These are phyloP conservation scores for Leccinum sublutescens DNA, from an alignment of 768 basidiomycete species.

Conservation along the genomic window DNA sequence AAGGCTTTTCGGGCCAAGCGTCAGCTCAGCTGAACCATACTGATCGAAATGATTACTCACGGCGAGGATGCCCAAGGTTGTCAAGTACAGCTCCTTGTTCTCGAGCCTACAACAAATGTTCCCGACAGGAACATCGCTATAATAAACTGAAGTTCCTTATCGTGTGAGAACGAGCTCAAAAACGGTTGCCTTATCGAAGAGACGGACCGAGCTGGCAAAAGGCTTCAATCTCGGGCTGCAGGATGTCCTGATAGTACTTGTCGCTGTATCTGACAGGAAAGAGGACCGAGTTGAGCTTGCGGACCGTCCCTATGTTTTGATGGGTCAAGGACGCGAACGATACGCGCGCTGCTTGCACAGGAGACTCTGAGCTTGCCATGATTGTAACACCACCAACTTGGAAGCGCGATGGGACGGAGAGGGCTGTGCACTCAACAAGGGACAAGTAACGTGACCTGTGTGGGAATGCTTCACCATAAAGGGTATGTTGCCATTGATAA, in stretches of 20 bases:
- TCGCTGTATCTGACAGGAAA: conserved; percentile 90
- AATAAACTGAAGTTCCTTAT: conserved; percentile 62
- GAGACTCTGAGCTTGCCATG: conserved; percentile 26
- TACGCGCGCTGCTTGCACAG: conserved; percentile 40
- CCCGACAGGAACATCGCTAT: conserved; percentile 90
- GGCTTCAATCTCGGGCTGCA: conserved; percentile 73
- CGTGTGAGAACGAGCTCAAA: conserved; percentile 23
- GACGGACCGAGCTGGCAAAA: conserved; percentile 85
- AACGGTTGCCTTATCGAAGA: conserved; percentile 12
- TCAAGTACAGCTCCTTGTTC: conserved; percentile 64
- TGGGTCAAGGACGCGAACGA: conserved; percentile 72
- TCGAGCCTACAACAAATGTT: conserved; percentile 86
- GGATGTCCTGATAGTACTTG: conserved; percentile 81
- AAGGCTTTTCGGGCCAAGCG: conserved; percentile 54
- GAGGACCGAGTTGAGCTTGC: conserved; percentile 67
- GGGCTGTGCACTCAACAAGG: conserved; percentile 18
- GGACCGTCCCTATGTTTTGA: conserved; percentile 78
- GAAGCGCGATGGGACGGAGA: background rate
- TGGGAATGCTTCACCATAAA: conserved; percentile 22
- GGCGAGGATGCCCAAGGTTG: conserved; percentile 91
- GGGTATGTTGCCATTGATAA: background rate
- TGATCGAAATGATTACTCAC: conserved; percentile 44
- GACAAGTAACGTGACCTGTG: conserved; percentile 17
- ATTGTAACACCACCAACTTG: conserved; percentile 1
- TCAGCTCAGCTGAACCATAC: conserved; percentile 15